Conservation (phyloP, 176 grass and related monocot genomes). For the Ensete glaucum region DNA sequence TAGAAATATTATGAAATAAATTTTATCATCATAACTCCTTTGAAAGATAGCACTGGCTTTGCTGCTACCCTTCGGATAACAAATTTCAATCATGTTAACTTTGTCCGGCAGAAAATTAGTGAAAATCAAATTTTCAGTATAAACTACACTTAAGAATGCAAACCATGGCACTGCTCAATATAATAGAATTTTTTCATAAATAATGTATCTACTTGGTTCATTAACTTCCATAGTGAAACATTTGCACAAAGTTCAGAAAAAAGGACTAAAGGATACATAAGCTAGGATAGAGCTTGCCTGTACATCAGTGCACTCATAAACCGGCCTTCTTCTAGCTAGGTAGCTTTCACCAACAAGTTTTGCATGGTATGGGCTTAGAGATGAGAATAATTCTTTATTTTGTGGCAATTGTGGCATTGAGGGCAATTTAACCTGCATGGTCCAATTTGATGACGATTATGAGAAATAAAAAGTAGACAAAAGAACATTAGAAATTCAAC, state of each 20-base stretch:
- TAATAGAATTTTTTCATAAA: no score
- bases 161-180: no score
- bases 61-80: no score
- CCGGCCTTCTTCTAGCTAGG: slow-evolving; percentile 74
- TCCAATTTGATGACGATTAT: background rate
- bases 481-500: slow-evolving; percentile 6
- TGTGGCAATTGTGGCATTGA: slow-evolving; percentile 74
- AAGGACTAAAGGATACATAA: background rate
- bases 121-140: no score
- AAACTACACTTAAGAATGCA: no score
- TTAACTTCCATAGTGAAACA: background rate
- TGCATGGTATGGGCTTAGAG: slow-evolving; percentile 77
- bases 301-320: slow-evolving; percentile 89
- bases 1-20: no score
- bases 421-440: slow-evolving; percentile 52
- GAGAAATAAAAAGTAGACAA: background rate
- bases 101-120: no score
- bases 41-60: no score
- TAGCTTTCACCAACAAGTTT: slow-evolving; percentile 97
- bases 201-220: background rate
- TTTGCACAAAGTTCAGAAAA: background rate
- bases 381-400: slow-evolving; percentile 68
- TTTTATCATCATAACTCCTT: no score
- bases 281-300: slow-evolving; percentile 37
- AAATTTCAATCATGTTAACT: no score